These are phyloP conservation scores for Plasmodium berghei DNA, from an alignment of 169 alveolate species.

Conservation along the genomic window DNA sequence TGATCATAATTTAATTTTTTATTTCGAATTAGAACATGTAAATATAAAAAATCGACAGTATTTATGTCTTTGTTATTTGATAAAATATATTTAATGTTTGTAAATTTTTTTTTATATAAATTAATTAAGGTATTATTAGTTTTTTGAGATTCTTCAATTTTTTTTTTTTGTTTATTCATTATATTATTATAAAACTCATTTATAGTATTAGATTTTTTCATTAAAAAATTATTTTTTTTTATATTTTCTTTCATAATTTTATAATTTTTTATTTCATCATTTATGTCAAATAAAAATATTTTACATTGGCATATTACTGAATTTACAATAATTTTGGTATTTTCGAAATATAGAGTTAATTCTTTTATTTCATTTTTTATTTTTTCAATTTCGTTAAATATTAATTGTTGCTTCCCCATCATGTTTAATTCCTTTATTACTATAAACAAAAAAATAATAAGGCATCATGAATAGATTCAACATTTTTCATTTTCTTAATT, in stretches of 20 bases:
- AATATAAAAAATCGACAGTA: conserved; percentile 40
- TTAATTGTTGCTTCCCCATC: conserved; percentile 51
- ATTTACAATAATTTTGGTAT: conserved; percentile 26
- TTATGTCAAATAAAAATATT: conserved; percentile 54
- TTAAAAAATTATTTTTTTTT: conserved; percentile 31
- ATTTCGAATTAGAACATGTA: conserved; percentile 43
- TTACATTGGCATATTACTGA: conserved; percentile 59
- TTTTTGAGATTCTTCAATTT: conserved; percentile 31
- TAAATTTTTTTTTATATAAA: conserved; percentile 36
- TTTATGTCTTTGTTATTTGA: conserved; percentile 42
- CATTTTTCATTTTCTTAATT: too few species aligned
- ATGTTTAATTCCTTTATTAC: conserved; percentile 1
- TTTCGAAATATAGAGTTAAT: conserved; percentile 37
- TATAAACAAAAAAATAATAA: too few species aligned
- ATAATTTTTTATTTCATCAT: conserved; percentile 52
- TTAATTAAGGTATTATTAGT: conserved; percentile 46
- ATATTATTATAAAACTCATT: conserved; percentile 29
- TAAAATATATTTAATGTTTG: conserved; percentile 31
- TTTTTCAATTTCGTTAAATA: conserved; percentile 46
- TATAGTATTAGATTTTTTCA: conserved; percentile 21
- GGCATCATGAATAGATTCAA: too few species aligned
- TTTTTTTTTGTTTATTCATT: conserved; percentile 22
- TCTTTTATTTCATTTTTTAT: conserved; percentile 53
- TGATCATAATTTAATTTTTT: conserved; percentile 34
- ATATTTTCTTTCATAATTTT: conserved; percentile 33